Evolutionary conservation across 192 early-diverging fungal genomes (phyloP), one percentile per base, ranked within the genome.

Genomic region (Geranomyces michiganensis): DNA sequence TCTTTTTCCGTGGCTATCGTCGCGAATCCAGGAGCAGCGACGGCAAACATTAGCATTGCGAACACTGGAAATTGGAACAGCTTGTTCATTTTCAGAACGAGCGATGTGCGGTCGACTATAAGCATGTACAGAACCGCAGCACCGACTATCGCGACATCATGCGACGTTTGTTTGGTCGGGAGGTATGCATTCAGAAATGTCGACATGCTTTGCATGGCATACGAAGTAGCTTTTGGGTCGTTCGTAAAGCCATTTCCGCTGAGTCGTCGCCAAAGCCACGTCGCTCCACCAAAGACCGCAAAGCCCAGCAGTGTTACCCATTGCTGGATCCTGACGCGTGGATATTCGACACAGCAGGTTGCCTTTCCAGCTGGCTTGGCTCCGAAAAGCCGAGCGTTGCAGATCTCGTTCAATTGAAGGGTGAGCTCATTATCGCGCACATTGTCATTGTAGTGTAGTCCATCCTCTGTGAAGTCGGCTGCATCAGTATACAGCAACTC

Each of bases 21-120:
- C 30, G 71, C 44, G 0, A 73, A 71, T 5, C 89, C 90, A 8
- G 73, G 77, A 14, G 81, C 61, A 7, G 87, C 31, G 30, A 69
- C 64, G n/a, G 75, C 6, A 0, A 76, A 41, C 7, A 79, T 71
- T 9, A 92, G 78, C 17, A 83, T 29, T 1, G 62, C 56, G 67
- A 90, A 92, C 13, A 77, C 68, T 33, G 73, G 58, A 7, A 61
- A 30, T 19, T 79, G 74, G 47, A 78, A 91, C 24, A 79, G 69
- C 62, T 93, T 92, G 71, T 83, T 84, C 63, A 86, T 76, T 72
- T 91, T 91, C 32, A 75, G 85, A 68, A 93, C 86, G 17, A 90
- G 56, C 17, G 82, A 79, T 14, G 90, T 90, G 22, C 92, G 90
- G 68, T 93, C 92, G 31, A 79, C 78, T 12, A 84, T 75, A 49